Evolutionary conservation across 2,329 filamentous ascomycete genomes (phyloP).

Genomic region (Fonsecaea nubica): DNA sequence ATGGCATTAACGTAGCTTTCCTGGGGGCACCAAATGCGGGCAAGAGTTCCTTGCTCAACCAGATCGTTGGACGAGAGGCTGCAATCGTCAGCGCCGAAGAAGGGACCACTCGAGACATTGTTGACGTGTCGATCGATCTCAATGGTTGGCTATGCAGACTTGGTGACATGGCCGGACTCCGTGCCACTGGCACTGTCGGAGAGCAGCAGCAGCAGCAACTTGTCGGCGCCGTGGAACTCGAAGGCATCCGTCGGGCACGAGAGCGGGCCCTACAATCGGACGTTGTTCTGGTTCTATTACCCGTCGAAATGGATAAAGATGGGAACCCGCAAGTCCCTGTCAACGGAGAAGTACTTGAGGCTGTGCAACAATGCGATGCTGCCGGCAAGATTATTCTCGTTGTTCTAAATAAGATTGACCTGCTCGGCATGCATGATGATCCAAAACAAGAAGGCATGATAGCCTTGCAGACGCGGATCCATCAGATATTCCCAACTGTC

Average conservation of each 20-base stretch:
- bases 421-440: conserved; percentile 46
- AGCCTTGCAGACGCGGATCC: conserved; percentile 47
- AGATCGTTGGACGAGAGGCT: conserved; percentile 86
- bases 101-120: conserved; percentile 90
- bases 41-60: conserved; percentile 92
- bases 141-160: conserved; percentile 91
- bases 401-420: conserved; percentile 68
- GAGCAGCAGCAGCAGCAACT: conserved; percentile 20
- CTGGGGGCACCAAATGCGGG: conserved; percentile 92
- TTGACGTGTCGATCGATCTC: conserved; percentile 89
- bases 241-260: conserved; percentile 88
- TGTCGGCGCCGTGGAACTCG: conserved; percentile 79
- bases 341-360: conserved; percentile 64
- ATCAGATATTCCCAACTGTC: conserved; percentile 53
- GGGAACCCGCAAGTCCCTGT: conserved; percentile 46
- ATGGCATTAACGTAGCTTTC: conserved; percentile 83
- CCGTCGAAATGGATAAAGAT: conserved; percentile 63
- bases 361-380: conserved; percentile 58
- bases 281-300: conserved; percentile 80
- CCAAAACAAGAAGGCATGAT: conserved; percentile 21
- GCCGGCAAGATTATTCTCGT: conserved; percentile 62
- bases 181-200: conserved; percentile 46
- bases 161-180: conserved; percentile 90
- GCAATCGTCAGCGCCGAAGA: conserved; percentile 94
- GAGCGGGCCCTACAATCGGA: conserved; percentile 82